phyloP scores from a whole-genome alignment of 176 grass and related monocot genomes.

The Eleusine coracana region DNA sequence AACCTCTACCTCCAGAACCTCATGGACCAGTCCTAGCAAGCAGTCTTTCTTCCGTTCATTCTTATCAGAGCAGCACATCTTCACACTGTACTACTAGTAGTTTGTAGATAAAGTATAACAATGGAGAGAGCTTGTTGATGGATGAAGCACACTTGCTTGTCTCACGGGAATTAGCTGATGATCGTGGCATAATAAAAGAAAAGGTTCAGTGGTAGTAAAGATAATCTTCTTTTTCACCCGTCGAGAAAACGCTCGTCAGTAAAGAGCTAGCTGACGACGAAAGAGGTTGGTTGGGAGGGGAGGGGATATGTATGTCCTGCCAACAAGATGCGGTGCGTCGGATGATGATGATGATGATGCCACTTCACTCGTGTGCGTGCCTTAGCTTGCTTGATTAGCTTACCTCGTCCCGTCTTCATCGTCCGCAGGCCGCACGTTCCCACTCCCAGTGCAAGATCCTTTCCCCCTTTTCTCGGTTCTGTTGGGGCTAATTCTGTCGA shows the following conservation, averaged over 20 bases:
- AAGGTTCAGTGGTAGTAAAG: not conserved
- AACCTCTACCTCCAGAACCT: constrained; percentile 87
- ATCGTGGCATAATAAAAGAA: not conserved
- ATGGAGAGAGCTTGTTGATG: not conserved
- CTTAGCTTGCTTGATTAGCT: not conserved
- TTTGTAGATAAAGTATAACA: not conserved
- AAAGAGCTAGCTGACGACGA: no score
- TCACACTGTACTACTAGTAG: no score
- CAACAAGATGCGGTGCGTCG: not conserved
- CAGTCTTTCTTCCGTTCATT: not conserved
- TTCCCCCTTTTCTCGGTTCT: not conserved
- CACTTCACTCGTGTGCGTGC: not conserved
- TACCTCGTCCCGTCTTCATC: not conserved
- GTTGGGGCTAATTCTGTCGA: not conserved
- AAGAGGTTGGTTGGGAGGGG: not conserved
- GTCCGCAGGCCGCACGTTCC: not conserved
- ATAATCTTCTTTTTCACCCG: not conserved
- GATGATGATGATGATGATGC: no score
- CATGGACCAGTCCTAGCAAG: constrained; percentile 67
- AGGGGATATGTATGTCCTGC: not conserved
- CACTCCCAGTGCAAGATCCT: not conserved
- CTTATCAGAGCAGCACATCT: not conserved
- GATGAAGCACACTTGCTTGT: not conserved
- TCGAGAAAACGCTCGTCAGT: not conserved
- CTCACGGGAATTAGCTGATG: not conserved